Base-by-base conservation (phyloP, 306 rosid genomes). In the Phaseolus lunatus region DNA sequence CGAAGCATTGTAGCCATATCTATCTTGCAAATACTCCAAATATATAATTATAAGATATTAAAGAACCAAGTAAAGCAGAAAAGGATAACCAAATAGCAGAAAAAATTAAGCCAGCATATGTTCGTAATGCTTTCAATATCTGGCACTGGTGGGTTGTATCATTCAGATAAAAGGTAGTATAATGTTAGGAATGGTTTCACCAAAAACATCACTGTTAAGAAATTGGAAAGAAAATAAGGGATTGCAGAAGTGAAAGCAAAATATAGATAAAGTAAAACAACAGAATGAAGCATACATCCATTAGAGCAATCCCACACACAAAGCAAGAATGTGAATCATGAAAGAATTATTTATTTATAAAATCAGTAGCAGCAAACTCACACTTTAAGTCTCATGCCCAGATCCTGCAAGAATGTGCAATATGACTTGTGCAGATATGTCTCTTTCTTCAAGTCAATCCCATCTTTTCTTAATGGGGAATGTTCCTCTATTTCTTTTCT, bases 321-420 rank as follows among this genome's bases (percentile, higher is more conserved):
- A 9, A 56, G 53, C n/a, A 78, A 66, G 77, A 8, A 69, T 27
- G 23, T 11, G 67, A 75, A 52, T 20, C n/a, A 26, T n/a, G 47
- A 63, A 73, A 44, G 50, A 39, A 68, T 59, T 23, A 65, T 29
- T 49, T 33, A 37, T 47, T 20, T 29, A 11, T 35, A 62, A 56
- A 37, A 41, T 22, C 66, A 59, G 29, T 41, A 31, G 27, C 44
- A 58, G 64, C 10, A 64, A 82, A 88, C 98, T 95, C 82, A 95
- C 98, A 94, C 97, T 89, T 92, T 92, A 78, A 95, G 93, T 73
- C 93, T 89, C 92, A 90, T 95, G 81, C 98, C 98, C 82, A 95
- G 86, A 86, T 95, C 97, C 78, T 95, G 98, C 64, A 95, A 87
- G 83, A 87, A 92, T 65, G 96, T 89, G 85, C 98, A 92, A 80